phyloP scores from a whole-genome alignment of 192 early-diverging fungal genomes.

The Chytriomyces sp. region DNA sequence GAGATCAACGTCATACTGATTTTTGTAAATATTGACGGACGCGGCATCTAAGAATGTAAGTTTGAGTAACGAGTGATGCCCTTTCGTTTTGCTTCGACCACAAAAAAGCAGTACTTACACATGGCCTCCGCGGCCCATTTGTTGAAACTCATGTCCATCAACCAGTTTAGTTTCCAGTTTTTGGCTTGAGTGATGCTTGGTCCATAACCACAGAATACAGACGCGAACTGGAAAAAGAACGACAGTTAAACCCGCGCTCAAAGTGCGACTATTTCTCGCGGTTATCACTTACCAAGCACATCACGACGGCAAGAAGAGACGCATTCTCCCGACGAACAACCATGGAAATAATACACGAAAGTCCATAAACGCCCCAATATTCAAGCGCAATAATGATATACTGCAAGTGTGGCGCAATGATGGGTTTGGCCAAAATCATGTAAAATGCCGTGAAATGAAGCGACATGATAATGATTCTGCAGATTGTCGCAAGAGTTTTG shows the following conservation, averaged over 20 bases:
- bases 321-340: slow-evolving; percentile 51
- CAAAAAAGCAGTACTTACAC: slow-evolving; percentile 34
- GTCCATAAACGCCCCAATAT: slow-evolving; percentile 56
- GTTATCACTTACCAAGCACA: slow-evolving; percentile 21
- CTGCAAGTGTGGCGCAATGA: slow-evolving; percentile 27
- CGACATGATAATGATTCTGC: slow-evolving; percentile 44
- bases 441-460: slow-evolving; percentile 52
- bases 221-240: slow-evolving; percentile 28
- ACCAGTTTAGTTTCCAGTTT: slow-evolving; percentile 38
- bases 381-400: slow-evolving; percentile 44
- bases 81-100: too few species aligned
- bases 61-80: too few species aligned
- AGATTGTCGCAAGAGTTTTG: slow-evolving; percentile 49
- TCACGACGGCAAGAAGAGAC: slow-evolving; percentile 44
- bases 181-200: slow-evolving; percentile 45
- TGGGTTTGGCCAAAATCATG: slow-evolving; percentile 44
- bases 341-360: slow-evolving; percentile 47
- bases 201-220: slow-evolving; percentile 59
- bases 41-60: slow-evolving; percentile 19
- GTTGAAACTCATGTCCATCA: slow-evolving; percentile 47
- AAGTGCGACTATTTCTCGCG: background rate
- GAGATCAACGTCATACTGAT: slow-evolving; percentile 35
- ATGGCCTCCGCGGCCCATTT: slow-evolving; percentile 55
- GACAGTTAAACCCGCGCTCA: background rate
- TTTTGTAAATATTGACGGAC: slow-evolving; percentile 33